These are phyloP conservation scores for Dipteronia dyeriana DNA, from an alignment of 345 rosid species.

Conservation along the genomic window DNA sequence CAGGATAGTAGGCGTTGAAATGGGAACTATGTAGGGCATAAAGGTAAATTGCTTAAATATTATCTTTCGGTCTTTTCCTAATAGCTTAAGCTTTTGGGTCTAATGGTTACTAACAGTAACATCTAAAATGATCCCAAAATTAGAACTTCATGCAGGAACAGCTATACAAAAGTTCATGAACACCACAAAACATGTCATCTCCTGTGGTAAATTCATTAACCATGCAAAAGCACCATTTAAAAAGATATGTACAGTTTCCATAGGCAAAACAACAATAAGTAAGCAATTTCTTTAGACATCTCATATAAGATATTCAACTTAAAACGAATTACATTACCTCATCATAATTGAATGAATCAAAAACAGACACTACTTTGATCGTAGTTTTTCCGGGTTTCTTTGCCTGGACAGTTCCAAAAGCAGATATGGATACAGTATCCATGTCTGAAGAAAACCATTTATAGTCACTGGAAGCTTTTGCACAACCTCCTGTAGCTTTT, in stretches of 20 bases:
- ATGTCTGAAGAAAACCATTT: slow-evolving; percentile 89
- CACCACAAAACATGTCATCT: neutral
- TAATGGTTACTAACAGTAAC: neutral
- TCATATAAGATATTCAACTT: neutral
- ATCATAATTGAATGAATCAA: slow-evolving; percentile 78
- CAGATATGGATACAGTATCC: slow-evolving; percentile 60
- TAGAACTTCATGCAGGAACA: slow-evolving; percentile 1
- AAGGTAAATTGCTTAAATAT: neutral
- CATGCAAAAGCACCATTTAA: neutral
- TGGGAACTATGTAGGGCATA: neutral
- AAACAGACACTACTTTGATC: slow-evolving; percentile 72
- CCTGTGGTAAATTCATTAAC: neutral
- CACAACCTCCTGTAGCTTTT: slow-evolving; percentile 87
- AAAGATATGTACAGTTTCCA: neutral
- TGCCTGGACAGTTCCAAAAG: slow-evolving; percentile 79
- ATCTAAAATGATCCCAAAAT: neutral
- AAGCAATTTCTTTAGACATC: slow-evolving; percentile 6
- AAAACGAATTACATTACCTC: slow-evolving; percentile 54
- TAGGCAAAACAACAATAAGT: slow-evolving; percentile 8
- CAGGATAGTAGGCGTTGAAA: slow-evolving; percentile 16
- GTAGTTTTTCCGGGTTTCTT: slow-evolving; percentile 87
- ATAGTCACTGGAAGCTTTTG: slow-evolving; percentile 72
- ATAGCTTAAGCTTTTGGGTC: neutral
- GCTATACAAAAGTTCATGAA: neutral
- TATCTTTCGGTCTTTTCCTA: neutral